phyloP scores from a whole-genome alignment of 805 yeast species.

The Zygoascus flipseniorum region DNA sequence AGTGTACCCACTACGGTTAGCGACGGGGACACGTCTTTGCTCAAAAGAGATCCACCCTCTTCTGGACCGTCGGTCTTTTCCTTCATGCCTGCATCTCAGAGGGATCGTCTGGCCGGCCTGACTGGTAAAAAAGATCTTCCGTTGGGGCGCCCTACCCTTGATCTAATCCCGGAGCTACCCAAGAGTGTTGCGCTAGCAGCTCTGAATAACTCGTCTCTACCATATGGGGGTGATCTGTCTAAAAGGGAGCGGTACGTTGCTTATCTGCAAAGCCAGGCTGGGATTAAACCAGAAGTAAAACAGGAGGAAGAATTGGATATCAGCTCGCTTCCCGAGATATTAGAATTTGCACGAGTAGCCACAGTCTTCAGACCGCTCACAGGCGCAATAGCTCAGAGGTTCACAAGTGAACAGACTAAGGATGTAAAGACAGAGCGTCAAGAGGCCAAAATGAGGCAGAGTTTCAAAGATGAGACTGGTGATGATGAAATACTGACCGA shows the following conservation, averaged over 20 bases:
- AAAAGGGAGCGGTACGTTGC: slow-evolving; percentile 17
- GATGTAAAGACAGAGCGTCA: background rate
- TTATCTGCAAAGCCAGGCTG: slow-evolving; percentile 18
- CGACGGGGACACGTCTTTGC: background rate
- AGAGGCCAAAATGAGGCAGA: background rate
- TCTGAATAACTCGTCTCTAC: slow-evolving; percentile 10
- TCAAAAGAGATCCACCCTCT: background rate
- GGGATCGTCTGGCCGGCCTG: background rate
- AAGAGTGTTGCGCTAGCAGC: slow-evolving; percentile 15
- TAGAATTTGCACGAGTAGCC: slow-evolving; percentile 21
- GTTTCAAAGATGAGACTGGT: background rate
- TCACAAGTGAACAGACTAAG: slow-evolving; percentile 5
- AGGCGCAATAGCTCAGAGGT: slow-evolving; percentile 21
- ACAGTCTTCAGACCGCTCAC: slow-evolving; percentile 18
- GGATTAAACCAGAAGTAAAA: slow-evolving; percentile 1
- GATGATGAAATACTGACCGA: background rate
- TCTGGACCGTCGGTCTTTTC: background rate
- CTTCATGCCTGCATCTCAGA: background rate
- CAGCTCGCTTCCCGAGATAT: slow-evolving; percentile 10
- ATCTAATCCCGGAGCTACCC: background rate
- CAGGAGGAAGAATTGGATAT: background rate
- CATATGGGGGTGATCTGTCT: slow-evolving; percentile 16
- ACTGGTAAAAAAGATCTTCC: background rate
- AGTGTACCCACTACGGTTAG: background rate
- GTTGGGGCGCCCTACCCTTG: background rate